Evolutionary conservation across 495 filamentous ascomycete species (phyloP), one percentile per base, ranked within the genome.

Genomic region (Aspergillus affinis): DNA sequence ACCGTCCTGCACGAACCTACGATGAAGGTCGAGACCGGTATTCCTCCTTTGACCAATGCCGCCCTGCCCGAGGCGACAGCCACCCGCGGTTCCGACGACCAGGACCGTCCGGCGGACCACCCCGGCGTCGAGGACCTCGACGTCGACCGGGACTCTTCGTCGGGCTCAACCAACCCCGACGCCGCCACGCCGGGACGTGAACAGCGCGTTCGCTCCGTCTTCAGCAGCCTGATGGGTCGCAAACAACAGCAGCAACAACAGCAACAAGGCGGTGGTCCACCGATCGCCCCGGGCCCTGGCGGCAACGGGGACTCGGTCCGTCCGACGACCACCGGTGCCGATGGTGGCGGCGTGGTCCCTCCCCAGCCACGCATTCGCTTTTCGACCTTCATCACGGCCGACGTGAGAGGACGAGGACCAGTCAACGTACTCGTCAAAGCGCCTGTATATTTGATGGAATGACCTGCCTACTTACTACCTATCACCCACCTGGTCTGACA

Each of bases 401-500:
- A 96, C 72, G 91, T 98, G 7, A 79, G 92, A 59, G 77, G 77
- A 8, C 72, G 75, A 48, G 77, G 75, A 3, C 72, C 76, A 4
- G 80, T 89, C 64, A 91, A 88, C 70, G 88, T 97, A 55, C 74
- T 98, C 67, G 80, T 88, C 19, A 96, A 96, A 77, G 89, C 94
- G 45, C 92, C 95, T 17, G 90, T 97, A n/a, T 98, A 90, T 85
- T 76, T 82, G 27, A 65, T 88, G 18, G 79, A 77, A 58, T 82
- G 60, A 61, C 10, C 13, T 13, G 32, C 0, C 6, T 46, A 30
- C 7, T 1, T 18, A 44, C 44, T 18, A 41, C 23, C 23, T 26
- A n/a, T n/a, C n/a, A n/a, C 23, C 23, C 23, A 26, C 23, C 23
- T 26, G 23, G 23, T 26, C 23, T 26, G 23, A 26, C n/a, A n/a